Base-by-base conservation (phyloP, 495 filamentous ascomycete species). In the Jackrogersella multiformis region DNA sequence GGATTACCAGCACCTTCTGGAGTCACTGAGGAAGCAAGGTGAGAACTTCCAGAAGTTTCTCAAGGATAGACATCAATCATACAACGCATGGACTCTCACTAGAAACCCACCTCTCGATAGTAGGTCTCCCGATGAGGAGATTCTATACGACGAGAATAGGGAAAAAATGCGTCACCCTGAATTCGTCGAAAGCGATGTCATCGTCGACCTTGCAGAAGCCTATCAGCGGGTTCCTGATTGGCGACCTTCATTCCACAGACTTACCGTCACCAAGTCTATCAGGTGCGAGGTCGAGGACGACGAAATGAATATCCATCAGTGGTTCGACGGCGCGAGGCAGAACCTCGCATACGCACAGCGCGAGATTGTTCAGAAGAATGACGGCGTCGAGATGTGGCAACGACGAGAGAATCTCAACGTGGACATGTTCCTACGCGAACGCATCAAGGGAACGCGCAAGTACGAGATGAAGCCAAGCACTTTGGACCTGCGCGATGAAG, bases 151-250 rank as follows among this genome's bases (percentile, higher is more conserved):
- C 20, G 76, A 73, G 54, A 60, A 58, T 8, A 16, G 56, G 5
- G 57, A 74, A 0, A 62, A 69, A 16, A 61, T 72, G 51, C 69
- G 68, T 26, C 72, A 77, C 21, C 64, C 74, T 5, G 70, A 78
- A 46, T 73, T 76, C 30, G 66, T 86, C 5, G 78, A 85, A 10
- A 80, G 83, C 62, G 76, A 84, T 30, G 78, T 85, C 44, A 81
- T 86, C 9, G 76, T 85, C 12, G 84, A 86, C 49, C 79, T 82
- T 49, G 71, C 70, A 7, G 76, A 81, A 39, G 84, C 80, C 0
- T 84, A 75, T 46, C 70, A 80, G 58, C 65, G 69, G 18, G 69
- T 68, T 20, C 72, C 74, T 0, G 63, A 59, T 9, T 79, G 76
- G 76, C 70, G 70, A 1, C 73, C 74, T 0, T 35, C 2, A 1